These are phyloP conservation scores for Alternaria arbusti DNA, from an alignment of 2,329 filamentous ascomycete species.

Conservation along the genomic window DNA sequence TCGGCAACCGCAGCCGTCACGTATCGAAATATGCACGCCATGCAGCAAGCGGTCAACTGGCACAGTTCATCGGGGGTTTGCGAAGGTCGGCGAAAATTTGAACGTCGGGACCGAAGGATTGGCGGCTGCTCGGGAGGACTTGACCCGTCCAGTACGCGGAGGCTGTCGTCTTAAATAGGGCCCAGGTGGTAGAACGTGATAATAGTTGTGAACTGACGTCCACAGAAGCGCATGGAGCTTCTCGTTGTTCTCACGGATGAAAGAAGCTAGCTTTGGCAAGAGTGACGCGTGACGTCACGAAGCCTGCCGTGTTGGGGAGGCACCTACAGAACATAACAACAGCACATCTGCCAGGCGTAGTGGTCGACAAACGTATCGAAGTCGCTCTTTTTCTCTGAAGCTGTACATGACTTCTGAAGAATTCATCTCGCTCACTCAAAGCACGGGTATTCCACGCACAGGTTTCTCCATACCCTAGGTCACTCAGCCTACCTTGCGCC, in stretches of 20 bases:
- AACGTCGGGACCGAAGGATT: neutral
- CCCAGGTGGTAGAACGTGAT: neutral
- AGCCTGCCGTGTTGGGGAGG: neutral
- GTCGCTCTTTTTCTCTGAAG: neutral
- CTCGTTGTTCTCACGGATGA: neutral
- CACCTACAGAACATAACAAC: neutral
- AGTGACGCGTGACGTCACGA: neutral
- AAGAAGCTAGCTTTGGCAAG: neutral
- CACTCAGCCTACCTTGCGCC: neutral
- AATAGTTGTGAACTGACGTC: neutral
- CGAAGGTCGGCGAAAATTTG: neutral
- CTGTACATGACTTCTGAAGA: neutral
- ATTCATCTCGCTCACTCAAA: neutral
- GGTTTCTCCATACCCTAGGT: neutral
- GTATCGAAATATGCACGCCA: neutral
- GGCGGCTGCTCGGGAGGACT: conserved; percentile 1
- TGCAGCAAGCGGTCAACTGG: neutral
- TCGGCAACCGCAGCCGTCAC: conserved; percentile 4
- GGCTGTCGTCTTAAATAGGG: neutral
- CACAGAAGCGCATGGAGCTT: neutral
- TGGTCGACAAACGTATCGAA: neutral
- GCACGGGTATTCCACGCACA: neutral
- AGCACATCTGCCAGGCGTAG: neutral
- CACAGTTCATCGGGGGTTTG: neutral
- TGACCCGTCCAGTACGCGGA: neutral